Evolutionary conservation across 805 yeast species (phyloP).

Genomic region (Isabelozyma rhagii): DNA sequence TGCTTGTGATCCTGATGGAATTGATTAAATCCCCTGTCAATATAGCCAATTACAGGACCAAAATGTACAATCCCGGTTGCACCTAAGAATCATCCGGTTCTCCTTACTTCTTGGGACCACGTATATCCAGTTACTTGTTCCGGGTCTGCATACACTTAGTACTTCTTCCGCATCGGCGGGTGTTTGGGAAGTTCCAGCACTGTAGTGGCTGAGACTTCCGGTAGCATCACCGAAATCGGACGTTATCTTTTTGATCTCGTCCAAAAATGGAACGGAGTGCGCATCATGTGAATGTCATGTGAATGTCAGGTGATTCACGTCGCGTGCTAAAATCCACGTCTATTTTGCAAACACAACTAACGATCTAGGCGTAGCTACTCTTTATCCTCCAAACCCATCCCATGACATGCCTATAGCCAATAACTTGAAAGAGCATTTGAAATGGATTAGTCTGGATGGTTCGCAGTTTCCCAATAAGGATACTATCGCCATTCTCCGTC

Average conservation of each 20-base stretch:
- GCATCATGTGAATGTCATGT: not conserved
- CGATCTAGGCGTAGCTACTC: not conserved
- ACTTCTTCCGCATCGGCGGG: not conserved
- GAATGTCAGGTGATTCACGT: not conserved
- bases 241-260: not conserved
- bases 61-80: not conserved
- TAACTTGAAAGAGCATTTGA: slow-evolving; percentile 13
- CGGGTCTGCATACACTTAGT: too few species aligned
- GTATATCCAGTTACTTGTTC: too few species aligned
- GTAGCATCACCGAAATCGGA: not conserved
- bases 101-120: too few species aligned
- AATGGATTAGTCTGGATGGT: slow-evolving; percentile 12
- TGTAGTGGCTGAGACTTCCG: not conserved
- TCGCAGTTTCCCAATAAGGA: slow-evolving; percentile 11
- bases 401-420: slow-evolving; percentile 4
- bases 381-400: not conserved
- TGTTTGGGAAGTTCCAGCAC: not conserved
- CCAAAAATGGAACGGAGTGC: not conserved
- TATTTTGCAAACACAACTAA: not conserved
- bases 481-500: not conserved
- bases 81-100: too few species aligned
- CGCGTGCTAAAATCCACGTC: not conserved
- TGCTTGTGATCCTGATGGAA: not conserved
- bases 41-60: not conserved
- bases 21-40: not conserved